These are phyloP conservation scores for Inga oerstediana DNA, from an alignment of 306 rosid genomes.

Conservation along the genomic window DNA sequence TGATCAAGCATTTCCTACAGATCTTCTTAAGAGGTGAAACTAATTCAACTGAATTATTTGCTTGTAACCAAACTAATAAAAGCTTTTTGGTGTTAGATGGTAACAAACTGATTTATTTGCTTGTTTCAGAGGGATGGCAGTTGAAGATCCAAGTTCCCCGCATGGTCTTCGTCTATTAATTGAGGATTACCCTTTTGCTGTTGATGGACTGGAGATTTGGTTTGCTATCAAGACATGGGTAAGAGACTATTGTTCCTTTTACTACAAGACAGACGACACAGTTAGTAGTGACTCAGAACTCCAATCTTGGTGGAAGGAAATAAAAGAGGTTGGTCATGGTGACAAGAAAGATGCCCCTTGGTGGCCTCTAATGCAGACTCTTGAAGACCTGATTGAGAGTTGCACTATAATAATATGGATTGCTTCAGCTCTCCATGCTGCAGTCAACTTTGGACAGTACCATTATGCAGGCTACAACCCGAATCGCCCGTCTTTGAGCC, in stretches of 20 bases:
- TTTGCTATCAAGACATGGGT: conserved; percentile 62
- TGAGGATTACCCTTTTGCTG: conserved; percentile 53
- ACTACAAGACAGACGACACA: conserved; percentile 38
- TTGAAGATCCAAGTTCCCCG: conserved; percentile 40
- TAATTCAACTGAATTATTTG: not conserved
- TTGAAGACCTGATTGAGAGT: conserved; percentile 46
- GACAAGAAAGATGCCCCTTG: conserved; percentile 59
- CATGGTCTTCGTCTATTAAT: conserved; percentile 50
- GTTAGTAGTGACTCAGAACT: conserved; percentile 45
- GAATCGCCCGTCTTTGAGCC: conserved; percentile 45
- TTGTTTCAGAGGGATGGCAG: conserved; percentile 62
- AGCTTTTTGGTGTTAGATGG: not conserved
- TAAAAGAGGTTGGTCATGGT: conserved; percentile 53
- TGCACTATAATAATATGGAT: conserved; percentile 58
- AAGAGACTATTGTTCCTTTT: conserved; percentile 47
- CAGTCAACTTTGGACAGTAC: conserved; percentile 57
- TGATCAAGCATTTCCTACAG: conserved; percentile 77
- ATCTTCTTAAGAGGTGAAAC: conserved; percentile 75
- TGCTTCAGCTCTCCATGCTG: conserved; percentile 66
- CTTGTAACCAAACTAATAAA: not conserved
- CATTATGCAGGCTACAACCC: conserved; percentile 50
- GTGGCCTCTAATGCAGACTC: conserved; percentile 61
- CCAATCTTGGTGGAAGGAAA: conserved; percentile 66
- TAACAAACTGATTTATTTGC: conserved; percentile 14
- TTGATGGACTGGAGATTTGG: conserved; percentile 47